Conservation (phyloP, 192 early-diverging fungal species). For the Geranomyces variabilis region DNA sequence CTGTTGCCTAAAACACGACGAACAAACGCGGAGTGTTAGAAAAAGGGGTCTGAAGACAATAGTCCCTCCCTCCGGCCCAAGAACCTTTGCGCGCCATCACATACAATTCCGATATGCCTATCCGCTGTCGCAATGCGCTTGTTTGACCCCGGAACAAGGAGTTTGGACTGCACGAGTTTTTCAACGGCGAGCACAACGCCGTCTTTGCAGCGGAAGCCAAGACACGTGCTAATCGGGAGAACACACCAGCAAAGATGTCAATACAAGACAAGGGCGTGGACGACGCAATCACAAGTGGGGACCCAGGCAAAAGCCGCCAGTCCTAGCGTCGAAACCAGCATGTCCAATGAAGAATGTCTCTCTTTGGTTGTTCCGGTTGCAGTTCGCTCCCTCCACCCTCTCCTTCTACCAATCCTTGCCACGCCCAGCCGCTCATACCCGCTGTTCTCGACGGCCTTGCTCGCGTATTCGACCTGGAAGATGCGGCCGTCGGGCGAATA, state of each 20-base stretch:
- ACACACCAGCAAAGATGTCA: background rate
- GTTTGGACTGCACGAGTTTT: constrained; percentile 92
- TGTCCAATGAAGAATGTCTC: background rate
- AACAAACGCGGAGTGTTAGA: background rate
- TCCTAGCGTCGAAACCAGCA: background rate
- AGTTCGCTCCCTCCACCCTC: too few relatives aligned
- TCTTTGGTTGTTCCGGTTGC: too few relatives aligned
- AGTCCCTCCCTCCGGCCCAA: background rate
- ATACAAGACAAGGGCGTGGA: background rate
- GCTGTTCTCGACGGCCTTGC: constrained; percentile 98
- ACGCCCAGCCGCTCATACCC: too few relatives aligned
- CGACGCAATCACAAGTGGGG: background rate
- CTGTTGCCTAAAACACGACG: constrained; percentile 65
- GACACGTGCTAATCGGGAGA: constrained; percentile 69
- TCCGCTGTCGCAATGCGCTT: constrained; percentile 90
- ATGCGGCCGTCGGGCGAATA: constrained; percentile 99
- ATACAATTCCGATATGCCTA: constrained; percentile 89
- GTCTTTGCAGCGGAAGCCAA: constrained; percentile 91
- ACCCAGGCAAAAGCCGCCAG: too few relatives aligned
- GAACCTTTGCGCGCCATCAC: background rate
- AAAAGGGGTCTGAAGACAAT: background rate
- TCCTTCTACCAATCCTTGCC: too few relatives aligned
- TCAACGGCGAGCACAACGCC: constrained; percentile 97
- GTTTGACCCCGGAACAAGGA: constrained; percentile 92
- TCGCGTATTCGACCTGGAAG: constrained; percentile 99